phyloP scores from a whole-genome alignment of 805 yeast species.

The Starmerella apis region DNA sequence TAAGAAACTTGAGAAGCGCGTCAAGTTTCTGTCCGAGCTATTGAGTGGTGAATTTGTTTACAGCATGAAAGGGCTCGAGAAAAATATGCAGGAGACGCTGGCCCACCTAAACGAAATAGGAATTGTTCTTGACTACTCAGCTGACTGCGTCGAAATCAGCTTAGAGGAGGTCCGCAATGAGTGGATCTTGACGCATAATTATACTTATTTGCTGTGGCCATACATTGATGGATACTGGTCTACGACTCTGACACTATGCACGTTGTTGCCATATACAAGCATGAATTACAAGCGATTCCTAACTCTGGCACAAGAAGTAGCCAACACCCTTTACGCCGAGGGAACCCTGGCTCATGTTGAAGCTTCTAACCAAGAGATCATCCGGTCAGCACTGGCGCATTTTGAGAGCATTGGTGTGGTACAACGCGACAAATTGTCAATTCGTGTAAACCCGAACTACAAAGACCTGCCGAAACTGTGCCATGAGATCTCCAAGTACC shows the following conservation, averaged over 20 bases:
- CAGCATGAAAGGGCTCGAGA: constrained; percentile 30
- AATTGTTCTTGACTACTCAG: constrained; percentile 25
- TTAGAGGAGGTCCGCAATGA: constrained; percentile 21
- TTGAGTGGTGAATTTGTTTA: constrained; percentile 36
- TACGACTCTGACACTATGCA: constrained; percentile 31
- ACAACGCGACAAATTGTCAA: constrained; percentile 17
- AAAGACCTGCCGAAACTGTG: constrained; percentile 27
- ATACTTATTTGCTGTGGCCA: constrained; percentile 37
- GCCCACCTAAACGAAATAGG: constrained; percentile 27
- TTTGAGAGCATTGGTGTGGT: constrained; percentile 32
- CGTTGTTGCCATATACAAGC: constrained; percentile 28
- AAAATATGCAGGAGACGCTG: constrained; percentile 30
- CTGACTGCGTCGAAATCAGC: constrained; percentile 18
- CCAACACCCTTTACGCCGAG: constrained; percentile 36
- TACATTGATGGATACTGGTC: constrained; percentile 38
- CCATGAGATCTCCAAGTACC: constrained; percentile 31
- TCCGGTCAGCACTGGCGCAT: constrained; percentile 32
- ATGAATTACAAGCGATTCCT: constrained; percentile 30
- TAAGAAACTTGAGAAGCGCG: constrained; percentile 28
- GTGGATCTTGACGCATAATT: constrained; percentile 34
- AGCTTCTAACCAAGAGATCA: constrained; percentile 35
- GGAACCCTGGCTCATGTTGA: constrained; percentile 36
- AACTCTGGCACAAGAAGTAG: constrained; percentile 33
- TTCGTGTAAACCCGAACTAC: constrained; percentile 4
- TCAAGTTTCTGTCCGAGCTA: constrained; percentile 32